phyloP scores from a whole-genome alignment of 2,329 filamentous ascomycete genomes.

The Pestalotiopsis sp. region DNA sequence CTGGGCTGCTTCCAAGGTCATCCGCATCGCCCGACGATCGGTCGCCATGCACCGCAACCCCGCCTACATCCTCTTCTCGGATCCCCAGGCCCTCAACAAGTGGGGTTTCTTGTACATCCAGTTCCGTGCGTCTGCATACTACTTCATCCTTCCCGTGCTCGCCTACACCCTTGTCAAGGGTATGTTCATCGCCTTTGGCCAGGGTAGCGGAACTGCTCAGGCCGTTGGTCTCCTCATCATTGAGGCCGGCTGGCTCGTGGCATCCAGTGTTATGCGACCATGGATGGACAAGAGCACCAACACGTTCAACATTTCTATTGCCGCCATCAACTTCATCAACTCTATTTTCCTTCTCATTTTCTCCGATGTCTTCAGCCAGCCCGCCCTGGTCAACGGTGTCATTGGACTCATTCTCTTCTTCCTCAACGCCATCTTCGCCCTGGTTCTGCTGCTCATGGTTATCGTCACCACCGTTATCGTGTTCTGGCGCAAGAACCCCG shows the following conservation, averaged over 20 bases:
- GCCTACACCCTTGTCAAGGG: conserved; percentile 76
- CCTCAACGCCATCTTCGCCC: conserved; percentile 75
- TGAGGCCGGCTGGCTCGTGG: conserved; percentile 72
- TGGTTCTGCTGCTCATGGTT: conserved; percentile 77
- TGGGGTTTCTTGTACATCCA: conserved; percentile 93
- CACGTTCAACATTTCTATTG: conserved; percentile 85
- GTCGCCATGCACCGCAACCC: conserved; percentile 88
- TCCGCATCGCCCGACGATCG: conserved; percentile 78
- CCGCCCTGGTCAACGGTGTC: conserved; percentile 76
- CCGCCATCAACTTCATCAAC: conserved; percentile 80
- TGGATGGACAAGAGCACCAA: conserved; percentile 97
- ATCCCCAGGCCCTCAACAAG: conserved; percentile 82
- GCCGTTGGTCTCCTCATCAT: conserved; percentile 77
- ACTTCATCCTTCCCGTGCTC: conserved; percentile 79
- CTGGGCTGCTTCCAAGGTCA: conserved; percentile 82
- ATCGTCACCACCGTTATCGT: conserved; percentile 68
- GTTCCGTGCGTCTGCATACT: conserved; percentile 86
- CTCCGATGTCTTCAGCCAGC: conserved; percentile 79
- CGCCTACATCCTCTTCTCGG: conserved; percentile 87
- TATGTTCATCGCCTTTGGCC: conserved; percentile 79
- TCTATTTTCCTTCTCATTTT: conserved; percentile 81
- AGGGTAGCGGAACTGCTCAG: conserved; percentile 68
- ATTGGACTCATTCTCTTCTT: conserved; percentile 86
- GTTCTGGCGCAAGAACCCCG: conserved; percentile 82
- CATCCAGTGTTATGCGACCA: conserved; percentile 74